Percentiles rank a stretch among this genome's conserved stretches.
phyloP scores from a whole-genome alignment of 176 grass and related monocot genomes.

The Alopecurus myosuroides region DNA sequence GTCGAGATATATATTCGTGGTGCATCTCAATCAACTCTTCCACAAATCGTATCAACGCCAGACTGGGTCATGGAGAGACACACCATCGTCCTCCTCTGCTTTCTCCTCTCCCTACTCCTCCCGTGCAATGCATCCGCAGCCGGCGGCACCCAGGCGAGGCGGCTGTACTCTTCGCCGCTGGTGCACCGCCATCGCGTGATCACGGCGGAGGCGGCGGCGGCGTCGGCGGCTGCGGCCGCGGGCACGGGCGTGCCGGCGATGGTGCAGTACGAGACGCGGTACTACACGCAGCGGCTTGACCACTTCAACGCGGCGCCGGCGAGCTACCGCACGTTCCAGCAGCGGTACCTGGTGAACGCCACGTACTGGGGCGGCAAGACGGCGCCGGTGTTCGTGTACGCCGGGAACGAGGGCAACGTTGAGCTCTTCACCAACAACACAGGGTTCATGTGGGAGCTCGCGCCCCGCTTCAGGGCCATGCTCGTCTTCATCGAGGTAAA shows the following conservation, averaged over 20 bases:
- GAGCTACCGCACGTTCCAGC: constrained; percentile 46
- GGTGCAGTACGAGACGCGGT: constrained; percentile 45
- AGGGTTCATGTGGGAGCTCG: constrained; percentile 53
- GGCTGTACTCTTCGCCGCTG: neutral
- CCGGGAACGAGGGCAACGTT: constrained; percentile 45
- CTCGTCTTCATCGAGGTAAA: constrained; percentile 68
- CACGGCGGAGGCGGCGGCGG: neutral
- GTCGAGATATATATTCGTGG: neutral
- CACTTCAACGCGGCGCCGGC: constrained; percentile 52
- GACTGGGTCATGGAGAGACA: neutral
- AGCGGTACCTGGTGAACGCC: constrained; percentile 56
- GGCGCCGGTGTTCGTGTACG: constrained; percentile 52
- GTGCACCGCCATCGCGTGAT: neutral
- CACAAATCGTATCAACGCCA: neutral
- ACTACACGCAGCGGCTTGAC: constrained; percentile 53
- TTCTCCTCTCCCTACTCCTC: neutral
- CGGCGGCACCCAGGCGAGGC: neutral
- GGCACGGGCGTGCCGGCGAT: neutral
- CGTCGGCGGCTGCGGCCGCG: too few species aligned
- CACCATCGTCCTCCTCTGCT: neutral
- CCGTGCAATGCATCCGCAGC: neutral
- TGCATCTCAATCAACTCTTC: neutral
- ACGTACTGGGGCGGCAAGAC: constrained; percentile 39
- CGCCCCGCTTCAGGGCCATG: constrained; percentile 43
- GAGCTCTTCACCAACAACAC: constrained; percentile 48